Evolutionary conservation across 75 land plant species (phyloP).

Genomic region (Pinus taeda): DNA sequence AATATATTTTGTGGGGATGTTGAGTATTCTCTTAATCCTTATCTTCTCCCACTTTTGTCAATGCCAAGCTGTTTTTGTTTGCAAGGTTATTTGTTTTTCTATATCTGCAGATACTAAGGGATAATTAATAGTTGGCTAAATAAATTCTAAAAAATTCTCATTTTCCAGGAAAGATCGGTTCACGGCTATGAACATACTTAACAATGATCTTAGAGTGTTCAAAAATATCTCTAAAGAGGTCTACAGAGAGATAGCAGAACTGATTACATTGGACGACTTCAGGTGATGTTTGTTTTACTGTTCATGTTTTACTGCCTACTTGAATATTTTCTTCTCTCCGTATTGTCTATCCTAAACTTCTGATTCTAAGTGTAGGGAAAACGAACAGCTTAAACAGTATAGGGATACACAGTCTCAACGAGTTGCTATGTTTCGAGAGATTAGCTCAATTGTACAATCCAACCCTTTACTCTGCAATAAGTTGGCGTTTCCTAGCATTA

Average conservation of each 20-base stretch:
- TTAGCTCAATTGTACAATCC: not conserved
- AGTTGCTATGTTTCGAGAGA: not conserved
- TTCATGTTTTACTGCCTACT: not conserved
- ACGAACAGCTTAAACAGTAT: constrained; percentile 1
- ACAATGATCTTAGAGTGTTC: constrained; percentile 17
- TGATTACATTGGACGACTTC: constrained; percentile 13
- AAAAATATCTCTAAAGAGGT: not conserved
- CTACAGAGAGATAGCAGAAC: constrained; percentile 15
- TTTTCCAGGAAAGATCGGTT: not conserved
- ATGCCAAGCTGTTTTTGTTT: no score
- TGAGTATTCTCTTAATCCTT: no score
- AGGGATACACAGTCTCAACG: constrained; percentile 6
- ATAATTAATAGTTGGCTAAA: no score
- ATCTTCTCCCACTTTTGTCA: no score
- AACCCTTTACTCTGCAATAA: not conserved
- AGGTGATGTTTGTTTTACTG: not conserved
- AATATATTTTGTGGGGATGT: no score
- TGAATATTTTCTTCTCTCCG: not conserved
- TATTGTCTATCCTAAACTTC: not conserved
- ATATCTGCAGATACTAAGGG: no score
- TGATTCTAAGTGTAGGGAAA: constrained; percentile 3
- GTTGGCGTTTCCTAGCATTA: not conserved
- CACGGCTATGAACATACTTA: constrained; percentile 9
- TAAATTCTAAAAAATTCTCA: no score
- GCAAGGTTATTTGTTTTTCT: no score